These are phyloP conservation scores for Penicillium soppii DNA, from an alignment of 495 filamentous ascomycete species.

Conservation along the genomic window DNA sequence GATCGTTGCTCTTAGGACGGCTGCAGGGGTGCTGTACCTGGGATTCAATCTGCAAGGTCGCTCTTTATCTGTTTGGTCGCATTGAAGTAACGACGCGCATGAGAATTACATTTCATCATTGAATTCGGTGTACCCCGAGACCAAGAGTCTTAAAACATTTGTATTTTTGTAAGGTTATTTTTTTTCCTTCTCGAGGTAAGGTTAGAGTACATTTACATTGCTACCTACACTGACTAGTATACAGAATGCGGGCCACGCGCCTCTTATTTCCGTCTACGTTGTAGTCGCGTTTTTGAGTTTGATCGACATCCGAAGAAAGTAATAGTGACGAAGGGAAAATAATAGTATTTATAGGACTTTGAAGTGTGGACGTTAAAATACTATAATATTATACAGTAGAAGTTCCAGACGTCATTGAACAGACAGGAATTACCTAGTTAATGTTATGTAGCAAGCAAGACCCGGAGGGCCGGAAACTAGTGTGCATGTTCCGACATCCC, in stretches of 20 bases:
- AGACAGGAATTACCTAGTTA: too few relatives aligned
- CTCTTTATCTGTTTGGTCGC: too few relatives aligned
- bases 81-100: too few relatives aligned
- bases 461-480: slow-evolving; percentile 12
- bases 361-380: too few relatives aligned
- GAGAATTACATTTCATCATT: background rate
- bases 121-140: slow-evolving; percentile 16
- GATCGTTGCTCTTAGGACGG: slow-evolving; percentile 7
- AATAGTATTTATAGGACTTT: too few relatives aligned
- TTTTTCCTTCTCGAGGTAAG: background rate
- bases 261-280: background rate
- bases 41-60: background rate
- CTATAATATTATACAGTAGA: too few relatives aligned
- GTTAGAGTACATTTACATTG: too few relatives aligned
- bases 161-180: background rate
- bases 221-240: background rate
- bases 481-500: slow-evolving; percentile 5
- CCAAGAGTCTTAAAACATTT: background rate
- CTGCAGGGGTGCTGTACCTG: slow-evolving; percentile 13
- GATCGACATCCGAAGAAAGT: background rate
- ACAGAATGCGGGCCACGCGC: background rate
- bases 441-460: background rate
- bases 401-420: background rate
- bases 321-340: too few relatives aligned
- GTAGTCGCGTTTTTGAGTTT: background rate